Evolutionary conservation across 148 eudicot genomes (phyloP), one percentile per base, ranked within the genome.

Genomic region (Amaranthus palmeri): DNA sequence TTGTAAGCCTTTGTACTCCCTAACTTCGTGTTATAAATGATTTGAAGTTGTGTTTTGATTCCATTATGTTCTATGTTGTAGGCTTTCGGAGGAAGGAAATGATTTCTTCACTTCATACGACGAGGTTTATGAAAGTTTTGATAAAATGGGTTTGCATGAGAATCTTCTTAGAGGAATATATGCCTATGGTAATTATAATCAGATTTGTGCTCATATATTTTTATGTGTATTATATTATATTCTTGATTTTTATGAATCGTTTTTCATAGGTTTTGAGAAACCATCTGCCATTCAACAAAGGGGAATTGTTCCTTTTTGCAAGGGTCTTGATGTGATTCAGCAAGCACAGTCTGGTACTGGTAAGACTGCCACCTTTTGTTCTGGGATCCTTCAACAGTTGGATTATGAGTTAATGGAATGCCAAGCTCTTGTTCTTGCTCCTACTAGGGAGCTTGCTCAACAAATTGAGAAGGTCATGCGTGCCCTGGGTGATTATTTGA

Each of bases 401-500:
- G 77, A 81, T 70, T 81, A 76, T 70, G 75, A 69, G 2, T 15
- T 73, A 63, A 57, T 81, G 62, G 78, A 81, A 73, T 81, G 83
- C 61, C 83, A 81, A 54, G 80, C 80, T 62, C 73, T 81, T 63
- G 83, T 81, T 18, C 78, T 81, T 51, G 83, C 83, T 46, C 83
- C 83, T 10, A 81, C 83, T 42, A 77, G 83, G 58, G 83, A 81
- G 69, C 83, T 77, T 69, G 83, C 83, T 58, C 80, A 77, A 25
- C 80, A 81, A 67, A 81, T 81, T 73, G 80, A 81, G 65, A 81
- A 81, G 71, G 83, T 81, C 54, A 81, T 81, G 83, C 67, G 80
- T 7, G 80, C 83, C 72, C 78, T 81, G 44, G 83, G 83, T 73
- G 93, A 88, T 69, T 88, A 88, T 69, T 76, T 88, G 61, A 86